These are phyloP conservation scores for Tulasnella sp. DNA, from an alignment of 768 basidiomycete genomes.

Conservation along the genomic window DNA sequence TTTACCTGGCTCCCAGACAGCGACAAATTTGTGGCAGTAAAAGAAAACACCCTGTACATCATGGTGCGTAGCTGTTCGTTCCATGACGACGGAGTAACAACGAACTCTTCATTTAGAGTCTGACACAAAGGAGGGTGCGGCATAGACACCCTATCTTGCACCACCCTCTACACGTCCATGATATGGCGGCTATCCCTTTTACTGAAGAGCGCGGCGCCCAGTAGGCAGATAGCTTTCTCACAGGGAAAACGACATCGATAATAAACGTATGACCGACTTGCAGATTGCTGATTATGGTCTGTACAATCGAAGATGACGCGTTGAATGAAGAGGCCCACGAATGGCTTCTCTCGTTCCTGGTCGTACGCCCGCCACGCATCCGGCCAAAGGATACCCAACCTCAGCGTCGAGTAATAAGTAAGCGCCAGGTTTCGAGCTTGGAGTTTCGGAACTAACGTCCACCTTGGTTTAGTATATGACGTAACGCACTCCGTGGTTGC, in stretches of 20 bases:
- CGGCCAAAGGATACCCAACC: constrained; percentile 69
- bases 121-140: not conserved
- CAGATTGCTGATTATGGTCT: not conserved
- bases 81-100: not conserved
- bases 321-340: not conserved
- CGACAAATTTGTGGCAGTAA: constrained; percentile 70
- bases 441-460: not conserved
- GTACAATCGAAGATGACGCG: not conserved
- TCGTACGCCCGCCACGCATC: constrained; percentile 62
- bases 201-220: not conserved
- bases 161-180: not conserved
- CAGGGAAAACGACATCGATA: not conserved
- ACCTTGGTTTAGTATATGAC: constrained; percentile 59
- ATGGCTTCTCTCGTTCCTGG: constrained; percentile 61
- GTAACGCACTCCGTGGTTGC: constrained; percentile 64
- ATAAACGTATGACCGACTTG: not conserved
- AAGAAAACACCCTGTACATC: constrained; percentile 56
- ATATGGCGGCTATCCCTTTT: not conserved
- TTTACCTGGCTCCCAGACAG: constrained; percentile 71
- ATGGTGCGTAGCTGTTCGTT: not conserved
- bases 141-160: not conserved
- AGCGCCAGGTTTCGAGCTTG: not conserved
- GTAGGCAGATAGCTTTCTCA: too few species aligned
- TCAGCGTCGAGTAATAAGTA: constrained; percentile 71
- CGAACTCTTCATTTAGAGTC: not conserved